These are phyloP conservation scores for Anastatica hierochuntica DNA, from an alignment of 345 rosid species.

Conservation along the genomic window DNA sequence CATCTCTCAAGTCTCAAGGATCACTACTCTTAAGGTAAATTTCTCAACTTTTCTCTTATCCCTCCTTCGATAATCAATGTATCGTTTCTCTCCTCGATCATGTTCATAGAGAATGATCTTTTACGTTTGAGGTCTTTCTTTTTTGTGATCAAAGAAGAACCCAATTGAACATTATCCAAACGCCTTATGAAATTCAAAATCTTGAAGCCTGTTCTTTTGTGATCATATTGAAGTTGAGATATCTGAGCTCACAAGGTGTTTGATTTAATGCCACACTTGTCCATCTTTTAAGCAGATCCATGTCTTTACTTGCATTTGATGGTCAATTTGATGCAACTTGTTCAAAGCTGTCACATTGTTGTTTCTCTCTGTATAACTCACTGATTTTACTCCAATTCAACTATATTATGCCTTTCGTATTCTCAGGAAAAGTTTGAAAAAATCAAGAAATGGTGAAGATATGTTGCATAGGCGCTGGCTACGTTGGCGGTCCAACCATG, in stretches of 20 bases:
- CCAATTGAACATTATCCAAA: too few species aligned
- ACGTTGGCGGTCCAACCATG: slow-evolving; percentile 76
- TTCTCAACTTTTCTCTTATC: neutral
- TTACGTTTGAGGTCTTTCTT: too few species aligned
- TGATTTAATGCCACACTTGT: slow-evolving; percentile 1
- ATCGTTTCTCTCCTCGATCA: neutral
- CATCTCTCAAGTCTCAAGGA: slow-evolving; percentile 5
- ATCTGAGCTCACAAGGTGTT: slow-evolving; percentile 14
- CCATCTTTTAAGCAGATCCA: neutral
- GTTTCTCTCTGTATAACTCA: neutral
- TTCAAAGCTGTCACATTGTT: neutral
- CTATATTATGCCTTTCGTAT: neutral
- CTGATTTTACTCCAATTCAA: neutral
- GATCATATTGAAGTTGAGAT: neutral
- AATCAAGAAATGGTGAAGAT: slow-evolving; percentile 55
- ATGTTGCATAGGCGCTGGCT: slow-evolving; percentile 71
- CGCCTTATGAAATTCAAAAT: neutral
- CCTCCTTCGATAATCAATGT: neutral
- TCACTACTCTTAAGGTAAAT: slow-evolving; percentile 14
- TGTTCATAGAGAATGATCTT: too few species aligned
- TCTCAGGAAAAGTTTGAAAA: neutral
- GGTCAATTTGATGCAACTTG: too few species aligned
- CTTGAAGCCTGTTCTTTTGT: neutral
- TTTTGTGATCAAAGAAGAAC: too few species aligned
- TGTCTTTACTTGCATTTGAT: neutral